Base-by-base conservation (phyloP, 768 basidiomycete species). In the Podaxis mareebaensis region DNA sequence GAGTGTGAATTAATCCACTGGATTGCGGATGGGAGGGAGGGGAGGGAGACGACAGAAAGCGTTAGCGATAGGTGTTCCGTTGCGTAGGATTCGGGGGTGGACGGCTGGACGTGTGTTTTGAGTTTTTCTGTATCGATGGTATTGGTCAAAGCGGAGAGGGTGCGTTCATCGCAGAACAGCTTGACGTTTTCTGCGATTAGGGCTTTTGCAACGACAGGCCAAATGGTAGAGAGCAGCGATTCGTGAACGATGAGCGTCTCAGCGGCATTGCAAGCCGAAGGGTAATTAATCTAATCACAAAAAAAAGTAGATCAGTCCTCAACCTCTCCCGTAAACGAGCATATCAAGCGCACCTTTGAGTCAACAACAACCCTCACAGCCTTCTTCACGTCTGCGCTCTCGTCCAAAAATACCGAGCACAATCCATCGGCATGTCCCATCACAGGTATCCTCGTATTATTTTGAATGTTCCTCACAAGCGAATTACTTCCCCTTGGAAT, bases 341-440 rank as follows among this genome's bases (percentile, higher is more conserved):
- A 46, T 26, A 56, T 33, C 42, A 24, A 13, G 67, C 78, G 36
- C 67, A 95, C 96, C 83, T 99, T 99, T 28, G 95, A 90, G 72
- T 99, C 97, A 3, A 96, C 77, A 0, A 89, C 87, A 5, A 99
- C 81, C 22, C 94, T 82, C 44, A 89, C 78, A 0, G 96, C 94
- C 73, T 95, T 99, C 62, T 87, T 83, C 42, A 78, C 68, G 67
- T 91, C 85, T 0, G 96, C 96, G 30, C 82, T 79, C 68, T 91
- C 88, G 74, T 99, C 96, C 4, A 99, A 76, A 73, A 89, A 99
- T 4, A 97, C 86, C 20, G 88, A 85, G 74, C 97, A 99, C 8
- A 99, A 78, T 1, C 97, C 97, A 74, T 99, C 97, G 6, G 97
- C 96, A 71, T 99, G 97, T 1, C 97, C 97, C 95, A 99, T 98